phyloP scores from a whole-genome alignment of 1,284 basidiomycete species.

The Cerioporus squamosus region DNA sequence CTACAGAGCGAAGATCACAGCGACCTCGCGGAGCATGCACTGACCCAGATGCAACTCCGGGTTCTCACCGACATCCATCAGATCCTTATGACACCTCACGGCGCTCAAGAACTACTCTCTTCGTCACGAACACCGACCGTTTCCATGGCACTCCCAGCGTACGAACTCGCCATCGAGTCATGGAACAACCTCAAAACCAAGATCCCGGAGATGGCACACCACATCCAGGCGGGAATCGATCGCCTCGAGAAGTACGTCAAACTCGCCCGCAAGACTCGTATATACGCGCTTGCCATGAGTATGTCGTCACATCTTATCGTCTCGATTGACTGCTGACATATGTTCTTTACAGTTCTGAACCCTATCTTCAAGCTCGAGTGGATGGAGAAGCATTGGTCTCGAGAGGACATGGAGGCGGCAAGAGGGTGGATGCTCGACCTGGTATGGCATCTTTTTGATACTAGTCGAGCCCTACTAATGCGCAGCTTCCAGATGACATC shows the following conservation, averaged over 20 bases:
- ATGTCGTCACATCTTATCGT: slow-evolving; percentile 3
- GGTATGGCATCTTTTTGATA: no score
- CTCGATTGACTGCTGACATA: not conserved
- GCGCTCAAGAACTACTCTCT: not conserved
- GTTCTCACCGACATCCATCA: not conserved
- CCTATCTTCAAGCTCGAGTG: not conserved
- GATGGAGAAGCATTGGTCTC: not conserved
- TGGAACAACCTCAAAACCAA: not conserved
- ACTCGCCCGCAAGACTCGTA: slow-evolving; percentile 24
- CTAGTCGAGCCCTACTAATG: no score
- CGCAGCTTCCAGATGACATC: no score
- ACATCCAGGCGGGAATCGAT: slow-evolving; percentile 13
- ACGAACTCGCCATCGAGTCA: not conserved
- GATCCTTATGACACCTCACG: not conserved
- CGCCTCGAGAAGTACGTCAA: slow-evolving; percentile 38
- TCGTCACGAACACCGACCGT: not conserved
- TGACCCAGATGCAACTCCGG: not conserved
- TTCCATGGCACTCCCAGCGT: not conserved
- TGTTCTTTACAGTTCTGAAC: not conserved
- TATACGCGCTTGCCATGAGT: slow-evolving; percentile 41
- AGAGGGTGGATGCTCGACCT: not conserved
- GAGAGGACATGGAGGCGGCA: not conserved
- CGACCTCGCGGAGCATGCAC: not conserved
- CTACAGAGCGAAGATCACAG: not conserved
- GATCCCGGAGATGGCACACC: slow-evolving; percentile 6